Conservation (phyloP, 1,139 yeast genomes). For the Arxiozyma heterogenica region DNA sequence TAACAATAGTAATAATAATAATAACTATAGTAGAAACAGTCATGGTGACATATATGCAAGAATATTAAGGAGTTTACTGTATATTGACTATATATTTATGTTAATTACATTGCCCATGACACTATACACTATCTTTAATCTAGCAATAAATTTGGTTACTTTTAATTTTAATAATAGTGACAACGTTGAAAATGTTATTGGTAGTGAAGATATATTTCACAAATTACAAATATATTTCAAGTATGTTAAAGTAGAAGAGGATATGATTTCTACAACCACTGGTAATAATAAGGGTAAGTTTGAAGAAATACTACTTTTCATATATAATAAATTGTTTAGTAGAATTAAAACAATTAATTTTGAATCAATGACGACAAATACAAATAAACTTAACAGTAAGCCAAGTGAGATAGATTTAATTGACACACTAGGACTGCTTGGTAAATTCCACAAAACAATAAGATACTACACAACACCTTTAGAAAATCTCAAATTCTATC, state of each 20-base stretch:
- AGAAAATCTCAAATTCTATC: not conserved
- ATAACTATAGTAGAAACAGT: not conserved
- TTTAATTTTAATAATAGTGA: too few species aligned
- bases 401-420: constrained; percentile 1
- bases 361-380: too few species aligned
- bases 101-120: constrained; percentile 27
- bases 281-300: not conserved
- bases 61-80: constrained; percentile 18
- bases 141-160: constrained; percentile 15
- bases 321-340: too few species aligned
- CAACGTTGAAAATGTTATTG: not conserved
- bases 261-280: not conserved
- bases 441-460: constrained; percentile 27
- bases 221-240: constrained; percentile 7
- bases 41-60: not conserved
- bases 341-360: not conserved
- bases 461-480: not conserved
- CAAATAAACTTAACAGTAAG: not conserved
- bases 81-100: constrained; percentile 25
- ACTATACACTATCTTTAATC: constrained; percentile 22
- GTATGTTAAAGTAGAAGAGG: not conserved
- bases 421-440: constrained; percentile 18
- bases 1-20: not conserved
- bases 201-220: constrained; percentile 22
- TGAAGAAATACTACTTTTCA: not conserved